Evolutionary conservation across 2,329 filamentous ascomycete genomes (phyloP).

Genomic region (Dryadomyces quercivorus): DNA sequence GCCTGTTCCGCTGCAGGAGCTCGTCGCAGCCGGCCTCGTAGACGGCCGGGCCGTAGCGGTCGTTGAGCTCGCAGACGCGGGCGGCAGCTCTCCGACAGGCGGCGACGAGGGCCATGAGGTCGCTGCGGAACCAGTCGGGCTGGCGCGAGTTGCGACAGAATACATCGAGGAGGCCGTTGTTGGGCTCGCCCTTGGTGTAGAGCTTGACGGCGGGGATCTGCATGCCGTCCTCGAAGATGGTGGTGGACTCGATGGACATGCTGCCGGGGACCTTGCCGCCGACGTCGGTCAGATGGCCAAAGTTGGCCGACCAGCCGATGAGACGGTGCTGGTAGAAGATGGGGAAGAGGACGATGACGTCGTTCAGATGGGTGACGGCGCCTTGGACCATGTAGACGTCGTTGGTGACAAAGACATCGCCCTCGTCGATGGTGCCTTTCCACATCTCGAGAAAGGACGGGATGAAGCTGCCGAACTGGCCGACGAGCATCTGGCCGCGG

Average conservation of each 20-base stretch:
- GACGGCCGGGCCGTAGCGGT: slow-evolving; percentile 27
- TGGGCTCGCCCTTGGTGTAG: slow-evolving; percentile 29
- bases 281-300: slow-evolving; percentile 32
- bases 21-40: slow-evolving; percentile 32
- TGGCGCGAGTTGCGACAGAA: slow-evolving; percentile 34
- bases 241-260: slow-evolving; percentile 34
- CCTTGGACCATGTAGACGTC: slow-evolving; percentile 35
- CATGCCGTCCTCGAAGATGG: slow-evolving; percentile 35
- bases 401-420: slow-evolving; percentile 38
- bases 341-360: slow-evolving; percentile 34
- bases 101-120: slow-evolving; percentile 32
- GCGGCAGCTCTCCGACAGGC: slow-evolving; percentile 30
- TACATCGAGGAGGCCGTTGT: slow-evolving; percentile 28
- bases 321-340: slow-evolving; percentile 30
- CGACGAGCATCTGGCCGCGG: slow-evolving; percentile 35
- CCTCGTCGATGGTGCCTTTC: slow-evolving; percentile 32
- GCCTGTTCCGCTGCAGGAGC: slow-evolving; percentile 29
- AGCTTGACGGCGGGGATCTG: slow-evolving; percentile 37
- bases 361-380: slow-evolving; percentile 36
- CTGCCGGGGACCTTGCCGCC: slow-evolving; percentile 35
- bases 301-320: slow-evolving; percentile 36
- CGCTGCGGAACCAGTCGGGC: slow-evolving; percentile 34
- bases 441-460: slow-evolving; percentile 32
- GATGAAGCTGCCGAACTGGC: slow-evolving; percentile 24
- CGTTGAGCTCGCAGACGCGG: slow-evolving; percentile 30